Evolutionary conservation across 495 filamentous ascomycete species (phyloP), one percentile per base, ranked within the genome.

Genomic region (Lophiotrema nucula): DNA sequence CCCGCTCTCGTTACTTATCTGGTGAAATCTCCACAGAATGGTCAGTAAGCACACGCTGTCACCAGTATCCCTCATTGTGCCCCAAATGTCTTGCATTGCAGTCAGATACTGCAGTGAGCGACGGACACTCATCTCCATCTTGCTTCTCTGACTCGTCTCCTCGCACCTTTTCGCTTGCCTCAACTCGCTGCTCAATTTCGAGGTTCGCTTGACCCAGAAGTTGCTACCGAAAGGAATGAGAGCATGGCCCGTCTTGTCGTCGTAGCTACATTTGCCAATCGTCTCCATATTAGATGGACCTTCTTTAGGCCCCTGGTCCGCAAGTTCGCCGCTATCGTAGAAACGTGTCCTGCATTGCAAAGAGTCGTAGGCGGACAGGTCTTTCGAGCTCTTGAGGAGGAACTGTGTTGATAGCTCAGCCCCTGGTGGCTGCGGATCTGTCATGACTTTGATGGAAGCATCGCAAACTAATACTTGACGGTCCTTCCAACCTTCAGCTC

Each of bases 391-490:
- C 4, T 24, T 56, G 52, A 70, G 64, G 10, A 62, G 47, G 39
- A 67, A 65, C 2, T 58, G 54, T 19, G 71, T 67, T 24, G 62
- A 62, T 2, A 73, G 56, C 4, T 47, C 66, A 25, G 50, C 60
- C n/a, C n/a, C n/a, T n/a, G n/a, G n/a, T n/a, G n/a, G n/a, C 15
- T 56, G 59, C 21, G 22, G 33, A 13, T 67, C 56, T 15, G 50
- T 56, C 47, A 70, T 65, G 39, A 73, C 50, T 13, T 67, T 64
- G 45, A 72, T 56, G 2, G 69, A 67, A 4, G 67, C 67, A 27
- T 73, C 69, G 25, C 69, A 67, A 18, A 66, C 58, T 12, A 73
- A 35, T 3, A 72, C 53, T 26, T 69, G 59, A 31, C 67, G 68
- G 22, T 68, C 50, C 16, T 66, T 51, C 18, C 45, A 57, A 13